A percentile compares a stretch with the other conserved stretches of the same genome.
Conservation (phyloP, 257 asterid genomes). For the Euphrasia confusa region DNA sequence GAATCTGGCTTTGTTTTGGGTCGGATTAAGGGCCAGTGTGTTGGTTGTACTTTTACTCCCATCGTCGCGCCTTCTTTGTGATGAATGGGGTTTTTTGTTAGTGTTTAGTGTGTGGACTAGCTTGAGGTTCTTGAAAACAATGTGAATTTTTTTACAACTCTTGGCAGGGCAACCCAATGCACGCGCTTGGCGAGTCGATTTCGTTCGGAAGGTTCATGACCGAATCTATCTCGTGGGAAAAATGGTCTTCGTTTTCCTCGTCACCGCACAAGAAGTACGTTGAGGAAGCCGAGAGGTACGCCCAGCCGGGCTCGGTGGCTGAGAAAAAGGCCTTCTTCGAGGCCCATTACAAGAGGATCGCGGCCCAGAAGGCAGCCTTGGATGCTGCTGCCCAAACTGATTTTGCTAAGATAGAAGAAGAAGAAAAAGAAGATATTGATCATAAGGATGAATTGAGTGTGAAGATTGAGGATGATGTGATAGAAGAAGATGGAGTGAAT, state of each 20-base stretch:
- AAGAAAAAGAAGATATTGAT: neutral
- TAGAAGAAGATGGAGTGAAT: neutral
- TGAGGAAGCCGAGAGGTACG: conserved; percentile 81
- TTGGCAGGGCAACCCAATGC: conserved; percentile 59
- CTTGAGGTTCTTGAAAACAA: conserved; percentile 6
- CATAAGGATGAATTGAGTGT: conserved; percentile 23
- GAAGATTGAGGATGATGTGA: conserved; percentile 12
- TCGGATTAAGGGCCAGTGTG: too few species aligned
- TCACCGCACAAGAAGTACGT: conserved; percentile 67
- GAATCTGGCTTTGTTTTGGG: too few species aligned
- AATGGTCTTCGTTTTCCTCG: conserved; percentile 62
- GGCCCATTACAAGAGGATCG: conserved; percentile 90
- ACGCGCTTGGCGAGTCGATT: conserved; percentile 64
- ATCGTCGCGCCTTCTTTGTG: too few species aligned
- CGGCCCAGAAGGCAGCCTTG: conserved; percentile 80
- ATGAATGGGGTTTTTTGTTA: too few species aligned
- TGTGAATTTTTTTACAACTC: neutral
- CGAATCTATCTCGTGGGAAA: conserved; percentile 78
- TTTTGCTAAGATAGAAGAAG: conserved; percentile 13
- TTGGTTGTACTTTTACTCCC: too few species aligned
- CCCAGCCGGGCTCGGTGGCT: conserved; percentile 89
- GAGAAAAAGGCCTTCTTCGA: conserved; percentile 90
- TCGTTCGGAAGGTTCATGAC: conserved; percentile 75
- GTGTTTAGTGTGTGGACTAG: neutral
- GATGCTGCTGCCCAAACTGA: conserved; percentile 25